Conservation (phyloP, 2,329 filamentous ascomycete species). For the Helminthosporium solani region DNA sequence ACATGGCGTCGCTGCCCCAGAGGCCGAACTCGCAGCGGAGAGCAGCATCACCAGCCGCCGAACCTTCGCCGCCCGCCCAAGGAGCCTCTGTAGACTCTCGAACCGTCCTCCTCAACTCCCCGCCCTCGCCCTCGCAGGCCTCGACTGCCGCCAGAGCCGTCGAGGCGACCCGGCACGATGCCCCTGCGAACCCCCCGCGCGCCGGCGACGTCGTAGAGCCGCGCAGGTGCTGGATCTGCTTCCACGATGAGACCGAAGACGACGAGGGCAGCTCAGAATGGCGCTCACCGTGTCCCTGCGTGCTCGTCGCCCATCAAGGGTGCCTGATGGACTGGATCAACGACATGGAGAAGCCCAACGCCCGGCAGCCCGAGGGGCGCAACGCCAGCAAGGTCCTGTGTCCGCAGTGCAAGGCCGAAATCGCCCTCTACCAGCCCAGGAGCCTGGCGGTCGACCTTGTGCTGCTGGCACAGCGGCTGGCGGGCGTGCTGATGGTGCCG, state of each 20-base stretch:
- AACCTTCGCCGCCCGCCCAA: constrained; percentile 37
- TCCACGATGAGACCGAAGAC: constrained; percentile 65
- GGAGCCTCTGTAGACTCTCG: constrained; percentile 50
- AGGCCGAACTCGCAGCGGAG: constrained; percentile 39
- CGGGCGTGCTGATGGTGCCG: constrained; percentile 63
- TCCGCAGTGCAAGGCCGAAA: constrained; percentile 84
- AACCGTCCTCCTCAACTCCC: constrained; percentile 47
- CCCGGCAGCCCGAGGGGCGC: constrained; percentile 50
- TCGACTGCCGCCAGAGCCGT: constrained; percentile 14
- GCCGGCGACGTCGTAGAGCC: constrained; percentile 38
- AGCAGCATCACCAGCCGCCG: constrained; percentile 22
- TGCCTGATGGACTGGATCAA: constrained; percentile 91
- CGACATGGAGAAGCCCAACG: constrained; percentile 71
- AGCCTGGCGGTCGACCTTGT: constrained; percentile 70
- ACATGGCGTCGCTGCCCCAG: constrained; percentile 47
- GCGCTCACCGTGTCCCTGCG: constrained; percentile 89
- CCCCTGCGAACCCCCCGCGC: constrained; percentile 8
- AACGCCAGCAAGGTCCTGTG: constrained; percentile 67
- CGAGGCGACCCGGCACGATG: constrained; percentile 17
- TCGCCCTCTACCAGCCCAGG: constrained; percentile 71
- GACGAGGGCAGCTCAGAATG: constrained; percentile 64
- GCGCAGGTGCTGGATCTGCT: constrained; percentile 69
- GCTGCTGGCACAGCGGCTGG: constrained; percentile 59
- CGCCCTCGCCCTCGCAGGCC: constrained; percentile 25
- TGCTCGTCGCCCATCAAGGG: constrained; percentile 83